A percentile compares a stretch with the other conserved stretches of the same genome.
Conservation (phyloP, 768 basidiomycete species). For the Amanita polypyramis region DNA sequence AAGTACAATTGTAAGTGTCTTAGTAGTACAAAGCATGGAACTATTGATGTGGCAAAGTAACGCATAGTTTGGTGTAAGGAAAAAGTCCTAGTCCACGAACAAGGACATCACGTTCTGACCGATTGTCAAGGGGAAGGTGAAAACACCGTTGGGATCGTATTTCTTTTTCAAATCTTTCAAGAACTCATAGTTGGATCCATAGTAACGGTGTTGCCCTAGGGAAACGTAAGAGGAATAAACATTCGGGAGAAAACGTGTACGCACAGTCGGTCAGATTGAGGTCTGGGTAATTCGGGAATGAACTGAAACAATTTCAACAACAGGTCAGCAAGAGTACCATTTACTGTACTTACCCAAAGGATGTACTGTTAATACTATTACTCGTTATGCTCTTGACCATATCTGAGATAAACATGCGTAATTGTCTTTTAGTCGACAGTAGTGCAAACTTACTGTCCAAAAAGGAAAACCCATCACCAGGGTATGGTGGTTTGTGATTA, state of each 20-base stretch:
- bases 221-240: neutral
- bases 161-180: slow-evolving; percentile 21
- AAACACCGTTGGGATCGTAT: slow-evolving; percentile 26
- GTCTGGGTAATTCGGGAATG: slow-evolving; percentile 36
- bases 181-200: slow-evolving; percentile 20
- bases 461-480: slow-evolving; percentile 31
- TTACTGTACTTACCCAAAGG: slow-evolving; percentile 17
- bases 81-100: neutral
- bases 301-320: slow-evolving; percentile 12
- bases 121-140: slow-evolving; percentile 23
- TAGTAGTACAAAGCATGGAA: no score
- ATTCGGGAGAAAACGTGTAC: slow-evolving; percentile 7
- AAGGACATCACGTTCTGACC: no score
- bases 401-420: slow-evolving; percentile 12
- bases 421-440: neutral
- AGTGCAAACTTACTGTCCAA: slow-evolving; percentile 24
- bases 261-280: slow-evolving; percentile 24
- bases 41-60: no score
- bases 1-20: no score
- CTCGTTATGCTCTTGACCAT: slow-evolving; percentile 22
- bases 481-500: slow-evolving; percentile 28
- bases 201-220: slow-evolving; percentile 26
- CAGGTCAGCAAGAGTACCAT: neutral
- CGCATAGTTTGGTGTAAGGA: no score
- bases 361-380: slow-evolving; percentile 25